These are phyloP conservation scores for Cyclanthera cordifolia DNA, from an alignment of 306 rosid species.

Conservation along the genomic window DNA sequence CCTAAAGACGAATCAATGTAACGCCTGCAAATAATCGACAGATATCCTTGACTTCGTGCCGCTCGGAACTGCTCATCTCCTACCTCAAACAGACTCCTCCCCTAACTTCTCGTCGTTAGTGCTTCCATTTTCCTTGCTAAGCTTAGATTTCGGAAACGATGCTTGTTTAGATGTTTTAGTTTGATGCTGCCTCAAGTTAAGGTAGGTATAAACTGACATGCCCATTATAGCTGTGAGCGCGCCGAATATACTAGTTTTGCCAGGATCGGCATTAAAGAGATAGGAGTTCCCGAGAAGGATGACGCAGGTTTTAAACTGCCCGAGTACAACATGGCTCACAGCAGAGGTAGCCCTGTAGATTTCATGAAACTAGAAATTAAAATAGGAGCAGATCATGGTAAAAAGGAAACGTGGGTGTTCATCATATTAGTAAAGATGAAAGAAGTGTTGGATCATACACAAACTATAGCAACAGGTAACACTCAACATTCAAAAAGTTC, in stretches of 20 bases:
- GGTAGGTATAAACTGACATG: slow-evolving; percentile 77
- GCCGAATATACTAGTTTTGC: slow-evolving; percentile 60
- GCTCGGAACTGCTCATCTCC: neutral
- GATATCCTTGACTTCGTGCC: neutral
- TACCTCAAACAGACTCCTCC: slow-evolving; percentile 55
- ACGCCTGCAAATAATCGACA: neutral
- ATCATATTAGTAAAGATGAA: neutral
- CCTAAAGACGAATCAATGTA: slow-evolving; percentile 11
- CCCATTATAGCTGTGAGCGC: slow-evolving; percentile 82
- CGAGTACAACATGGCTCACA: slow-evolving; percentile 79
- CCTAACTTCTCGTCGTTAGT: slow-evolving; percentile 43
- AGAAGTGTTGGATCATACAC: neutral
- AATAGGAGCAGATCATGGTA: neutral
- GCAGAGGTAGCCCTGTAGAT: slow-evolving; percentile 86
- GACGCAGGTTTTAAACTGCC: slow-evolving; percentile 92
- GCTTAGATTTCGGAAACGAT: slow-evolving; percentile 59
- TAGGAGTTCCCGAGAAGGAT: slow-evolving; percentile 80
- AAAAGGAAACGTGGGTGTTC: neutral
- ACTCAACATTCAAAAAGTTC: neutral
- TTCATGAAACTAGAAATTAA: neutral
- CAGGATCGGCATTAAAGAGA: slow-evolving; percentile 77
- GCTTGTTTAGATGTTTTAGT: slow-evolving; percentile 46
- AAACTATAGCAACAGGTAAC: neutral
- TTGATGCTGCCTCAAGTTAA: slow-evolving; percentile 47
- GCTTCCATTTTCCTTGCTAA: slow-evolving; percentile 62